Percentiles rank a stretch among this genome's conserved stretches.
Evolutionary conservation across 768 basidiomycete species (phyloP).

Genomic region (Serendipita sp.): DNA sequence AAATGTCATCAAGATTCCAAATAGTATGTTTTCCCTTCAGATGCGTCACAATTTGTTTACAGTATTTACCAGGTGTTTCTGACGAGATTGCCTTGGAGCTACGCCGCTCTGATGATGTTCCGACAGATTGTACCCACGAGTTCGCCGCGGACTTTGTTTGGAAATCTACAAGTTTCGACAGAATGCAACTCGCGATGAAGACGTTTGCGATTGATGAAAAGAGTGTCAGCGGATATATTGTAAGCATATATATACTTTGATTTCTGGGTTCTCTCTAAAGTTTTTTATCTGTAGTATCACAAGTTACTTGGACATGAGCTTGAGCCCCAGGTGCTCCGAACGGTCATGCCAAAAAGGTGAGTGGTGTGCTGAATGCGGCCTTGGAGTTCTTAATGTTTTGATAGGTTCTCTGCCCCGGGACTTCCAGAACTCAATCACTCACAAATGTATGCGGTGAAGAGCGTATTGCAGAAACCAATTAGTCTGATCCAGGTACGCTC

Average conservation of each 20-base stretch:
- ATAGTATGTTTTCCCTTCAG: slow-evolving; percentile 44
- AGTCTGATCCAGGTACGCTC: slow-evolving; percentile 68
- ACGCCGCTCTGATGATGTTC: slow-evolving; percentile 78
- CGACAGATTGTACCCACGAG: slow-evolving; percentile 82
- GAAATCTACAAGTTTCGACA: slow-evolving; percentile 98
- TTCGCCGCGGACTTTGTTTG: slow-evolving; percentile 99
- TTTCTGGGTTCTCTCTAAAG: background rate
- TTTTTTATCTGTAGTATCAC: slow-evolving; percentile 51
- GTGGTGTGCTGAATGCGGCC: background rate
- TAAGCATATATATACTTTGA: slow-evolving; percentile 25
- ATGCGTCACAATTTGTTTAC: slow-evolving; percentile 7
- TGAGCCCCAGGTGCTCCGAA: slow-evolving; percentile 78
- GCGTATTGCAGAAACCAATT: slow-evolving; percentile 92
- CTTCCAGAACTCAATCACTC: slow-evolving; percentile 98
- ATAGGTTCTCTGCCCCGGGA: slow-evolving; percentile 79
- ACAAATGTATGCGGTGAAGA: slow-evolving; percentile 99
- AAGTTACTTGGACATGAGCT: slow-evolving; percentile 96
- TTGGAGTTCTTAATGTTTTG: background rate
- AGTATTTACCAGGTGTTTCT: slow-evolving; percentile 58
- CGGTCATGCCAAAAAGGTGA: slow-evolving; percentile 81
- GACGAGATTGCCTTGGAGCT: slow-evolving; percentile 96
- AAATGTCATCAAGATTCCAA: slow-evolving; percentile 97
- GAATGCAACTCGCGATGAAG: slow-evolving; percentile 99
- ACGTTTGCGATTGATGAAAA: slow-evolving; percentile 99
- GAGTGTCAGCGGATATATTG: slow-evolving; percentile 96